Evolutionary conservation across 2,329 filamentous ascomycete genomes (phyloP), one percentile per base, ranked within the genome.

Genomic region (Trichoderma guizhouense): DNA sequence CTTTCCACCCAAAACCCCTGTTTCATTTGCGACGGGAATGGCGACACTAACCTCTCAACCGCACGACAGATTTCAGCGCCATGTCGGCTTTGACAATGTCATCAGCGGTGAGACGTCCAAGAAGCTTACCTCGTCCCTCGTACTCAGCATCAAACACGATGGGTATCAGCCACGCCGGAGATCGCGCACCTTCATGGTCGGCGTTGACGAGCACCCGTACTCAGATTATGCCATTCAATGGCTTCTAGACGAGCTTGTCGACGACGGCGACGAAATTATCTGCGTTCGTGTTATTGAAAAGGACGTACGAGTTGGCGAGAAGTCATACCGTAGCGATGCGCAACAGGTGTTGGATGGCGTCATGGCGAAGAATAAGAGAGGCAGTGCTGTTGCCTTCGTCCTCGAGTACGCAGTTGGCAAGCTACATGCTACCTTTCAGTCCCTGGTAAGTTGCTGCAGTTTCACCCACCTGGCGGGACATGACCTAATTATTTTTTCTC

Each of bases 171-270:
- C 91, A 74, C 91, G 90, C 55, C 91, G 94, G 73, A 88, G 93
- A 72, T 96, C 93, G 69, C 90, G 95, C 68, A 97, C 93, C 9
- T 97, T 97, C 77, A 90, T 98, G 79, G 95, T 95, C 74, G 95
- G 95, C 24, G 92, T 95, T 21, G 95, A 97, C 81, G 93, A 95
- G 77, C 94, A 97, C 76, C 89, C 93, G 72, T 97, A 97, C 81
- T 97, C 94, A 7, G 93, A 97, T 74, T 96, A 95, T 81, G 95
- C 95, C 18, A 85, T 98, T 21, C 93, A 97, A 81, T 98, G 94
- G 94, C 86, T 97, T 65, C 89, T 98, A 51, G 93, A 97, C 77
- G 94, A 97, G 82, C 86, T 97, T 71, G 93, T 97, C 53, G 94
- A 97, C 77, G 95, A 97, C 78, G 94, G 95, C 21, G 95, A 98